A percentile compares a stretch with the other conserved stretches of the same genome.
These are phyloP conservation scores for Hypoxylon sp. DNA, from an alignment of 2,329 filamentous ascomycete species.

Conservation along the genomic window DNA sequence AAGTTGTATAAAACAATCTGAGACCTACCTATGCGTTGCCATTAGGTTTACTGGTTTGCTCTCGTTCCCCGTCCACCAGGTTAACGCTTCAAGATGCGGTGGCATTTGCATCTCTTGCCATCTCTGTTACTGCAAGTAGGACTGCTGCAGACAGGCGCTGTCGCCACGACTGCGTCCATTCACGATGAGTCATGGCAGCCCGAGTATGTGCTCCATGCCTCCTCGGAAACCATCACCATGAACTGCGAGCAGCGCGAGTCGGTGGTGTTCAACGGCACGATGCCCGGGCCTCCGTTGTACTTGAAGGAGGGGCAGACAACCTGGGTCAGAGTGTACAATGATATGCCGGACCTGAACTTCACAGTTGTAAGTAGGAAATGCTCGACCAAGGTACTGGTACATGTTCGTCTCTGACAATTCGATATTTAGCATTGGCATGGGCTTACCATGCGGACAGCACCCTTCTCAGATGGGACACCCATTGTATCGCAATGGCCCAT, in stretches of 20 bases:
- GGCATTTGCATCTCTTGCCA: conserved; percentile 34
- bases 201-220: conserved; percentile 44
- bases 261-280: conserved; percentile 62
- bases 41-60: conserved; percentile 33
- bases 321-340: conserved; percentile 68
- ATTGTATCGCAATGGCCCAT: conserved; percentile 72
- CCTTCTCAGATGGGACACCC: conserved; percentile 71
- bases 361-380: conserved; percentile 57
- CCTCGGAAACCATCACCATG: conserved; percentile 51
- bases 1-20: conserved; percentile 33
- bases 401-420: conserved; percentile 20
- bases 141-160: conserved; percentile 35
- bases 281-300: conserved; percentile 59
- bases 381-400: background rate
- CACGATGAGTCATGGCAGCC: conserved; percentile 45
- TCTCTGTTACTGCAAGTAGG: conserved; percentile 35
- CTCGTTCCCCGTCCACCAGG: conserved; percentile 22
- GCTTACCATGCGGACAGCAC: conserved; percentile 64
- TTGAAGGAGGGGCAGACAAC: conserved; percentile 58
- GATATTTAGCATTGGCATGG: conserved; percentile 71
- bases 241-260: conserved; percentile 57
- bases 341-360: conserved; percentile 59
- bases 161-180: conserved; percentile 34
- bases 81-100: conserved; percentile 37
- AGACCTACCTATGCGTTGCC: conserved; percentile 15